Conservation (phyloP, 1,284 basidiomycete species). For the Phylloboletellus chloephorus region DNA sequence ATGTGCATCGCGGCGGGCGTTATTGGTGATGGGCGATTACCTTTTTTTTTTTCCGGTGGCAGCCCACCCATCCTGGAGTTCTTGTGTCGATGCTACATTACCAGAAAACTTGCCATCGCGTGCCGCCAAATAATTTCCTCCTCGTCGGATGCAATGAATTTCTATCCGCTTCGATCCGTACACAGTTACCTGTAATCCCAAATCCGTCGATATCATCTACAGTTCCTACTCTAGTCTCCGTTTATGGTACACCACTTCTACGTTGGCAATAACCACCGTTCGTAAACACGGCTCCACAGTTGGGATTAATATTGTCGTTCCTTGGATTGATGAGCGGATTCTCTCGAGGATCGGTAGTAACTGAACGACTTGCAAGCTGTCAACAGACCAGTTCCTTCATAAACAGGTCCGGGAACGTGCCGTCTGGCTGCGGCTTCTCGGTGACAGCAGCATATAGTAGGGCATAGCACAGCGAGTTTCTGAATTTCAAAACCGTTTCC, state of each 20-base stretch:
- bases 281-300: slow-evolving; percentile 16
- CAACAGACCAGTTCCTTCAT: slow-evolving; percentile 11
- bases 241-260: slow-evolving; percentile 3
- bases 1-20: slow-evolving; percentile 19
- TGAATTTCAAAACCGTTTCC: slow-evolving; percentile 55
- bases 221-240: slow-evolving; percentile 2
- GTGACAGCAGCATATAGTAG: no score
- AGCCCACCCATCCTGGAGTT: no score
- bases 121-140: no score
- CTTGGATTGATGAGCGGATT: slow-evolving; percentile 1
- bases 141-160: slow-evolving; percentile 8
- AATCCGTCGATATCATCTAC: slow-evolving; percentile 1
- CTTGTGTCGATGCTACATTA: no score
- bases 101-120: no score
- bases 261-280: slow-evolving; percentile 1
- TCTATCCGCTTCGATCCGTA: slow-evolving; percentile 12
- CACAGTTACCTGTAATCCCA: slow-evolving; percentile 1
- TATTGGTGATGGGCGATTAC: slow-evolving; percentile 14
- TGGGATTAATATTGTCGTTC: no score
- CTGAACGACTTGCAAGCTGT: slow-evolving; percentile 7
- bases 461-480: neutral
- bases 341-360: slow-evolving; percentile 1
- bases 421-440: slow-evolving; percentile 5
- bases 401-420: no score
- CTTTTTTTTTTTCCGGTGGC: neutral